These are phyloP conservation scores for Asterella californica DNA, from an alignment of 225 moss, liverwort and hornwort genomes.

Conservation along the genomic window DNA sequence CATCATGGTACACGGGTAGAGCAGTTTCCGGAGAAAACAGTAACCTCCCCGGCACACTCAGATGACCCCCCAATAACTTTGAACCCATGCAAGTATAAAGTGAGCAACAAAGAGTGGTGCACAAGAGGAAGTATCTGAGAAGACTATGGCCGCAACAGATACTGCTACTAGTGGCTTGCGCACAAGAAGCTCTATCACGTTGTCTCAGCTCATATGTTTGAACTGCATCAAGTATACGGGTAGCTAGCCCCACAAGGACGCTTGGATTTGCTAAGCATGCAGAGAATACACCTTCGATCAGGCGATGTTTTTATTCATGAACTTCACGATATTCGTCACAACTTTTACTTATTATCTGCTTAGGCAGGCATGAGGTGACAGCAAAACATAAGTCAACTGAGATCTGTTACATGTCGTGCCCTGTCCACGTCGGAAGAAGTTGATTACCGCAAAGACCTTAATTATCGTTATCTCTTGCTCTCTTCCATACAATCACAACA, in stretches of 20 bases:
- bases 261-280: neutral
- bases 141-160: neutral
- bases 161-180: neutral
- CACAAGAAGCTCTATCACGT: neutral
- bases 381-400: neutral
- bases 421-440: neutral
- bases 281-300: neutral
- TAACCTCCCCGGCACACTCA: no score
- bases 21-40: no score
- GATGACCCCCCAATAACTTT: no score
- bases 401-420: neutral
- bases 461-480: constrained; percentile 47
- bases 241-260: neutral
- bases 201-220: neutral
- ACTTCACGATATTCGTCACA: neutral
- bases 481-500: constrained; percentile 91
- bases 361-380: neutral
- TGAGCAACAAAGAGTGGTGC: no score
- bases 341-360: neutral
- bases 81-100: no score
- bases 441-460: neutral
- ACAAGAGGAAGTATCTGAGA: neutral
- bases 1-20: no score
- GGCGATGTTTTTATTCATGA: neutral
- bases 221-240: neutral